Evolutionary conservation across 2,329 filamentous ascomycete genomes (phyloP), one percentile per base, ranked within the genome.

Genomic region (Colletotrichum sp.): DNA sequence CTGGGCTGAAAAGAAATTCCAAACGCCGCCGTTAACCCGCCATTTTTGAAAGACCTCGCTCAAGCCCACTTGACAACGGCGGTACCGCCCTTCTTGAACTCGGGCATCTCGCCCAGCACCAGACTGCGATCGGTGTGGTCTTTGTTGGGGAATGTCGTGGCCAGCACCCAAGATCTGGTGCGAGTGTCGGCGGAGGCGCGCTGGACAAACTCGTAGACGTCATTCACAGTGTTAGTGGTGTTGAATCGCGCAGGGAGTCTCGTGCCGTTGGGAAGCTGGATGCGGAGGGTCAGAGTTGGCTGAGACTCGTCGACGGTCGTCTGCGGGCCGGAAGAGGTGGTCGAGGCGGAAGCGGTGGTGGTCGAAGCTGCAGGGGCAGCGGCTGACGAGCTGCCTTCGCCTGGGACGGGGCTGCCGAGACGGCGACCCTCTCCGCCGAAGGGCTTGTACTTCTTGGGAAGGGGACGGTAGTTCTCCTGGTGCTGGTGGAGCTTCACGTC

Each of bases 81-180:
- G 1, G 90, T 92, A 24, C 92, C 92, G 14, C 92, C 92, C 82
- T 89, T 90, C 86, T 91, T 93, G 81, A 94, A 93, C 82, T 93
- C 92, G 30, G 88, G 78, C 84, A 93, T 88, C 26, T 93, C 91
- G 7, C 90, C 90, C 32, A 94, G 82, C 2, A 90, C 87, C 67
- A 90, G 80, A 10, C 82, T 84, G 83, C 93, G 93, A 80, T 97
- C 94, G 3, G 89, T 92, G 78, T 96, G 90, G 70, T 96, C 94
- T 85, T 95, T 96, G 81, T 92, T 95, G 6, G 95, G 95, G 84
- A 97, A 97, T 0, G 95, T 96, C 0, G 95, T 97, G 78, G 93
- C 94, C 59, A 98, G 87, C 4, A 95, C 93, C 89, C 94, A 97
- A 6, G 89, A 80, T n/a, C 95, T 89, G 52, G 84, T 82, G 34